These are phyloP conservation scores for Triticum dicoccoides DNA, from an alignment of 176 grass and related monocot species.

Conservation along the genomic window DNA sequence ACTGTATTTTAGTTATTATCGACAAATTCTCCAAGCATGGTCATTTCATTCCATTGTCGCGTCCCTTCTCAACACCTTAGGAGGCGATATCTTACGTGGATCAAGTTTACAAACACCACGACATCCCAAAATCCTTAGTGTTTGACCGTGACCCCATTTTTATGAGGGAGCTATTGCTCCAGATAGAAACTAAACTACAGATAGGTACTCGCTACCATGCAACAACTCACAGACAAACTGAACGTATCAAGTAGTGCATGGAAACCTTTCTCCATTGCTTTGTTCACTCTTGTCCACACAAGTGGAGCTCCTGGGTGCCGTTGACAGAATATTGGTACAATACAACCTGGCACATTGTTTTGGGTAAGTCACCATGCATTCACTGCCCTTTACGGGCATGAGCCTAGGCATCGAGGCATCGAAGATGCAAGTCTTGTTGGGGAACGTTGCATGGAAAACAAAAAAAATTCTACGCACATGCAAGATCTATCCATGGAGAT, in stretches of 20 bases:
- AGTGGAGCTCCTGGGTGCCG: too few species aligned
- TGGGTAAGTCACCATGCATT: too few species aligned
- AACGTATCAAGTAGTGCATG: not conserved
- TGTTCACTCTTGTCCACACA: not conserved
- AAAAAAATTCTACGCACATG: too few species aligned
- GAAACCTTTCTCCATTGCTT: not conserved
- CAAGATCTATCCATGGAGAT: too few species aligned
- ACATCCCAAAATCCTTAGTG: not conserved
- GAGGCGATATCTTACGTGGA: not conserved
- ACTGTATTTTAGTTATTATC: not conserved
- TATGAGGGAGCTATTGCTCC: not conserved
- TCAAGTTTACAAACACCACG: not conserved
- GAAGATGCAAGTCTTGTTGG: too few species aligned
- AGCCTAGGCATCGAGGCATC: too few species aligned
- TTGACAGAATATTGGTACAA: too few species aligned
- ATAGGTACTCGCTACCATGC: not conserved
- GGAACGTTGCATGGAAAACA: too few species aligned
- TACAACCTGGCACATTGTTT: too few species aligned
- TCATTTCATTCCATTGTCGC: not conserved
- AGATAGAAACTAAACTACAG: not conserved
- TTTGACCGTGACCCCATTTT: not conserved
- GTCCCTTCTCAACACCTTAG: not conserved
- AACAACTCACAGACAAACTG: not conserved
- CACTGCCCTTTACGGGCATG: too few species aligned
- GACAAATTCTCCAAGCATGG: not conserved